Base-by-base conservation (phyloP, 768 basidiomycete genomes). In the Mycena chlorophos region DNA sequence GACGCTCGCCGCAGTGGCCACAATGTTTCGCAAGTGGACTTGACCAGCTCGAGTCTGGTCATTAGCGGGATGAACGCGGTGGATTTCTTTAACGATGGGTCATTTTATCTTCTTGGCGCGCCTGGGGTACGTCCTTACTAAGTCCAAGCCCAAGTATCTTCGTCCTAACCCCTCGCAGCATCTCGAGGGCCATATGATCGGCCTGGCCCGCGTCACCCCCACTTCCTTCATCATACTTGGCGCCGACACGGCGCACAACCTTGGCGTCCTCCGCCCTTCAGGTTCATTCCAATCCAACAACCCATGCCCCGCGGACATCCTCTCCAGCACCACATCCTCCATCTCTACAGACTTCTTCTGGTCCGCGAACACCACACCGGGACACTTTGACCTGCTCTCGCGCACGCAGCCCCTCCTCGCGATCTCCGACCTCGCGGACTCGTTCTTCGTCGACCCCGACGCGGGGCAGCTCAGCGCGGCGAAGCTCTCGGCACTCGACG, bases 211-310 rank as follows among this genome's bases (percentile, higher is more conserved):
- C 30, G 55, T 56, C 30, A 61, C 63, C 1, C 54, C 58, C 2
- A 56, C 56, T 2, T 58, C 56, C 1, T 63, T 63, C 51, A 48
- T 61, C 19, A 10, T 56, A 16, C 51, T 61, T 23, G 63, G 63
- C 20, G 63, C 51, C 28, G 63, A 63, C 56, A 49, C 56, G 3
- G 26, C 49, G n/a, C 63, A 63, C 60, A 56, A 61, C 54, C 51
- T 45, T 12, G 63, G 63, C 17, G 45, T 55, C 27, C 29, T 56
- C 20, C 63, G 63, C 42, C 63, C 63, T 14, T 43, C 22, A 23
- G 42, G 34, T 28, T 13, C 39, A 2, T 55, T 61, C 34, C 54
- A 60, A 27, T 16, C 2, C n/a, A 50, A 30, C 52, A 23, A 54
- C 31, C 58, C 59, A 4, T 63, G 63, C 43, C 63, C 63, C 16